Conservation (phyloP, 305 asterid genomes). For the Nicotiana rustica region DNA sequence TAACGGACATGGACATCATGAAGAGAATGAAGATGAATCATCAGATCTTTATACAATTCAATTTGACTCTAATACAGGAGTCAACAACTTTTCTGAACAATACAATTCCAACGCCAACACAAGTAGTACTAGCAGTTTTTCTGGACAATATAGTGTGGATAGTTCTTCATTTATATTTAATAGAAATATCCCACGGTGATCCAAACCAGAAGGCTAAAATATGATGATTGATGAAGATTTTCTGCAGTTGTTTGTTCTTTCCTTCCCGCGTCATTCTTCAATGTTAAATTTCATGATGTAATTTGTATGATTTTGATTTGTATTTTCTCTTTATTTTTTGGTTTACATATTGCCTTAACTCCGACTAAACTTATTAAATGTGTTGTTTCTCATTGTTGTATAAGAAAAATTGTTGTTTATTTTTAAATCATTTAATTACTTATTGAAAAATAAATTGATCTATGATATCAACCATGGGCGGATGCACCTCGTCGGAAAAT, state of each 20-base stretch:
- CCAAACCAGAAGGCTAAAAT: neutral
- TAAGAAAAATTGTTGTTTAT: too few relatives aligned
- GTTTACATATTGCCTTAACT: too few relatives aligned
- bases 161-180: neutral
- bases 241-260: neutral
- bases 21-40: constrained; percentile 30
- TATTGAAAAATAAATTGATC: too few relatives aligned
- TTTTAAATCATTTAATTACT: too few relatives aligned
- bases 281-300: neutral
- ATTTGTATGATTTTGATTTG: neutral
- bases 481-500: too few relatives aligned
- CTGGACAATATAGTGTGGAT: constrained; percentile 32
- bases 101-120: constrained; percentile 35
- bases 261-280: neutral
- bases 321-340: too few relatives aligned
- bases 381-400: too few relatives aligned
- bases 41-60: constrained; percentile 39
- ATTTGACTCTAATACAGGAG: constrained; percentile 24
- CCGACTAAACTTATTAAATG: too few relatives aligned
- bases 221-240: neutral
- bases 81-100: constrained; percentile 29
- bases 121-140: constrained; percentile 26
- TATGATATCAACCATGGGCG: too few relatives aligned
- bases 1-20: constrained; percentile 12
- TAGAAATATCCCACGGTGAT: neutral